Base-by-base conservation (phyloP, 2,329 filamentous ascomycete species). In the Neonectria hederae region DNA sequence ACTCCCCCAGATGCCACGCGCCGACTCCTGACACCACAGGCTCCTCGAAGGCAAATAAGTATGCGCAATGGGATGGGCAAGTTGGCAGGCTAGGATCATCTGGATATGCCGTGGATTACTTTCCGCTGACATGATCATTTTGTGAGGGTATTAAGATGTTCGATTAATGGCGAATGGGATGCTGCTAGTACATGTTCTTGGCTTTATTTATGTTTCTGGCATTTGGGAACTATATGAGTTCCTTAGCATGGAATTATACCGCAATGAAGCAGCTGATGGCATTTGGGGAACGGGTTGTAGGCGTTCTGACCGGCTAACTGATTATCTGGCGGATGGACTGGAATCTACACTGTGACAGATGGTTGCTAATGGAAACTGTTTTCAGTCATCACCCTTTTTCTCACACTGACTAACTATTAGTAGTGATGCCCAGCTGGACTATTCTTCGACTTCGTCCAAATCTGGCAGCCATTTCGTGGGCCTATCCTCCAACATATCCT, bases 401-500 rank as follows among this genome's bases (percentile, higher is more conserved):
- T 19, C 17, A 21, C 26, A 30, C n/a, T 30, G 28, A 5, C n/a
- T 21, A 7, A n/a, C 24, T 28, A n/a, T 48, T 14, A 11, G 28
- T 48, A 22, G 11, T n/a, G 40, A 28, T 30, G 5, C 38, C n/a
- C 8, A 26, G 24, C 2, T 28, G 19, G 14, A 21, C 11, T 19
- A 22, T 3, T 19, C 26, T 3, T 55, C 10, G 17, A 8, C 17
- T 17, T 35, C 13, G 38, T 40, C 38, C 38, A 6, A 19, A 30
- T 45, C 40, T 8, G 11, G 14, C 21, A 13, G 24, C 62, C 55
- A 65, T 22, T 48, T 42, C 7, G 62, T 54, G 21, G 56, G 54
- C 4, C 38, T 32, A 38, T 64, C 62, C 5, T 48, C 57, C 52
- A 73, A 57, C 5, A 61, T 55, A 28, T 68, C 38, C 43, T 63